A percentile compares a stretch with the other conserved stretches of the same genome.
These are phyloP conservation scores for Yamadazyma spencermartinsiae DNA, from an alignment of 1,139 yeast genomes.

Conservation along the genomic window DNA sequence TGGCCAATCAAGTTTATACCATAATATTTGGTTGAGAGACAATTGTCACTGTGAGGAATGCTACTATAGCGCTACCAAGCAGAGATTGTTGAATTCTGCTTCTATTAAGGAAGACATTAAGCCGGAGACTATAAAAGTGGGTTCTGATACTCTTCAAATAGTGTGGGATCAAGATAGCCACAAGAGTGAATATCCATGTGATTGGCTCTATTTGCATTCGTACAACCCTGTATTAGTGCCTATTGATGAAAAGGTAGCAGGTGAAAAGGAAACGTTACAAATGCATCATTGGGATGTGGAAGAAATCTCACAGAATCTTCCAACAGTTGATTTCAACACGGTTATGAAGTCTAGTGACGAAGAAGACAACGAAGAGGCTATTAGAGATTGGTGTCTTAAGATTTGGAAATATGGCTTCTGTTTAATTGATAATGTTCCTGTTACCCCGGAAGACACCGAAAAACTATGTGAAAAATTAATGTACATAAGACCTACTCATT, in stretches of 20 bases:
- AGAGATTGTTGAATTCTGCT: conserved; percentile 62
- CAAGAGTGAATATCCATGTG: conserved; percentile 41
- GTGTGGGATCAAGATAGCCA: conserved; percentile 55
- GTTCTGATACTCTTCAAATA: conserved; percentile 21
- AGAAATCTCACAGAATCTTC: conserved; percentile 46
- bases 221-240: conserved; percentile 53
- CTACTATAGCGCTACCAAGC: conserved; percentile 61
- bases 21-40: conserved; percentile 70
- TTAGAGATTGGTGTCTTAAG: conserved; percentile 60
- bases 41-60: conserved; percentile 66
- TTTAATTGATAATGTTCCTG: conserved; percentile 64
- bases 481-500: conserved; percentile 71
- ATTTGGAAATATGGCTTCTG: conserved; percentile 65
- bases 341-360: conserved; percentile 42
- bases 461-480: conserved; percentile 59
- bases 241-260: conserved; percentile 25
- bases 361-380: conserved; percentile 37
- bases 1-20: conserved; percentile 24
- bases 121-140: conserved; percentile 26
- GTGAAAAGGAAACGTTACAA: conserved; percentile 29
- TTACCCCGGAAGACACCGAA: conserved; percentile 61
- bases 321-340: conserved; percentile 50
- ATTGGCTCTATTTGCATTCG: conserved; percentile 62
- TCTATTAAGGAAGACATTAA: conserved; percentile 49
- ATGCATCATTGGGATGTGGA: conserved; percentile 49